Conservation (phyloP, 306 rosid species). For the Trifolium repens region DNA sequence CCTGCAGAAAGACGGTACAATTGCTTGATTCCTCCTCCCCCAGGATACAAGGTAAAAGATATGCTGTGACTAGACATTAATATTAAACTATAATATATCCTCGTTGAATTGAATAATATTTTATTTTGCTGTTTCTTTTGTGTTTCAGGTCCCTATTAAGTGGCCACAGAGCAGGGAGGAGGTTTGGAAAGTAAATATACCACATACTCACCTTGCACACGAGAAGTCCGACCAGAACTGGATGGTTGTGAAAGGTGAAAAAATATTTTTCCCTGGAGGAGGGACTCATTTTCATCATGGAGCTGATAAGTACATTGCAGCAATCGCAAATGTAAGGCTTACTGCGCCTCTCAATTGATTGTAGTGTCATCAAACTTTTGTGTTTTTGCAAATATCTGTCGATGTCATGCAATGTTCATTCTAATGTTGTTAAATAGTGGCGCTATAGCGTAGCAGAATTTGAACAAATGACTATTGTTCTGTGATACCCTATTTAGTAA, state of each 20-base stretch:
- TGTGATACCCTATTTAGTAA: background rate
- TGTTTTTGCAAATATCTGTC: slow-evolving; percentile 12
- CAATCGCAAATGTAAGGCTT: slow-evolving; percentile 52
- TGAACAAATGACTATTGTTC: background rate
- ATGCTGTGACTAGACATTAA: slow-evolving; percentile 6
- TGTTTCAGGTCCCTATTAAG: slow-evolving; percentile 48
- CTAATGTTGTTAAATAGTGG: background rate
- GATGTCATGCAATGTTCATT: slow-evolving; percentile 18
- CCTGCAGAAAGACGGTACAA: slow-evolving; percentile 49
- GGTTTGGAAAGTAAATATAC: slow-evolving; percentile 54
- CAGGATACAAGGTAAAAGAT: slow-evolving; percentile 49
- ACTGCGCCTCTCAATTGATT: background rate
- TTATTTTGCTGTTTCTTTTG: slow-evolving; percentile 15
- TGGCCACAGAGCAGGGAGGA: slow-evolving; percentile 57
- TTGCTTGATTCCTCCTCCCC: slow-evolving; percentile 54
- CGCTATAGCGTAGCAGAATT: background rate
- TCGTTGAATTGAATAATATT: background rate
- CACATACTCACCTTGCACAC: slow-evolving; percentile 53
- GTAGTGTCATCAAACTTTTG: background rate
- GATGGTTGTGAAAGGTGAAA: slow-evolving; percentile 55
- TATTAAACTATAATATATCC: slow-evolving; percentile 30
- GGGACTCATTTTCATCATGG: slow-evolving; percentile 53
- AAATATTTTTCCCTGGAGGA: slow-evolving; percentile 52
- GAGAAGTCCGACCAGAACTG: slow-evolving; percentile 57
- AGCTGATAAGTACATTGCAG: slow-evolving; percentile 53